A percentile compares a stretch with the other conserved stretches of the same genome.
phyloP scores from a whole-genome alignment of 2,329 filamentous ascomycete species.

The Apiospora marii region DNA sequence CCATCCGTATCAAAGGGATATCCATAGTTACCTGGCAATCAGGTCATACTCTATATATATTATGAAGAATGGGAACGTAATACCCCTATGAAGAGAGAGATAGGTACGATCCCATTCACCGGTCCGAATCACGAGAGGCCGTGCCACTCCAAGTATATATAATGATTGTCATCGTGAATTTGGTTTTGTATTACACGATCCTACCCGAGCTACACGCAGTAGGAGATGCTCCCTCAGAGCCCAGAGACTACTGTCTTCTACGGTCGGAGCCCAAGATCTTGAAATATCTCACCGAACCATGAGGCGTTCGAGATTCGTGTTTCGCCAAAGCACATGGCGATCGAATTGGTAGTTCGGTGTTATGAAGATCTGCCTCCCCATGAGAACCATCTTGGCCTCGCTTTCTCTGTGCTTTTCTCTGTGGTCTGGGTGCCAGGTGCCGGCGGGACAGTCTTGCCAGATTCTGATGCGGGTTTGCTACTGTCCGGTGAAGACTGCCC shows the following conservation, averaged over 20 bases:
- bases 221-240: not conserved
- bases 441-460: not conserved
- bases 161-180: not conserved
- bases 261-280: not conserved
- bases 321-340: not conserved
- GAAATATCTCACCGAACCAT: not conserved
- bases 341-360: not conserved
- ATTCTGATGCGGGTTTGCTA: not conserved
- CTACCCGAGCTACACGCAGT: not conserved
- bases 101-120: not conserved
- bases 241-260: not conserved
- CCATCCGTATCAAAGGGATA: no score
- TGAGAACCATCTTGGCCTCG: conserved; percentile 9
- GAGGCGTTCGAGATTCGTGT: not conserved
- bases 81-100: not conserved
- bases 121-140: not conserved
- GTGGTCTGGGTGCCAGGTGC: not conserved
- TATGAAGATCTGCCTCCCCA: not conserved
- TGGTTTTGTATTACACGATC: not conserved
- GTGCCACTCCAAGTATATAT: not conserved
- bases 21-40: not conserved
- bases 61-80: not conserved
- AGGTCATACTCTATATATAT: not conserved
- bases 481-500: conserved; percentile 23
- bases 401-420: not conserved